Conservation (phyloP, 345 rosid genomes). For the Erodium maritimum region DNA sequence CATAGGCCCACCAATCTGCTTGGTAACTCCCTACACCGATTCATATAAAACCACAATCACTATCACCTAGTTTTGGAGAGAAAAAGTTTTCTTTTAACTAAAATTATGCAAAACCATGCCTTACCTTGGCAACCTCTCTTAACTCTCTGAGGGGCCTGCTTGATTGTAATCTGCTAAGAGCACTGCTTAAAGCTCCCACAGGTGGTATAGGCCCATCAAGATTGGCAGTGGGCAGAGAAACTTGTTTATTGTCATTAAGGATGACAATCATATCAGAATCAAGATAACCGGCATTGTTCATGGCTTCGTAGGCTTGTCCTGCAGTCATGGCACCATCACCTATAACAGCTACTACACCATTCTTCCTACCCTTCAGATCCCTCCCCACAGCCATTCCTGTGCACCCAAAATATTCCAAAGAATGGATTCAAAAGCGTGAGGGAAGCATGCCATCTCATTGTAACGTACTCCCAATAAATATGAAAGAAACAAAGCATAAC, state of each 20-base stretch:
- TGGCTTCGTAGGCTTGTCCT: conserved; percentile 98
- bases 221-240: conserved; percentile 85
- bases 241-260: conserved; percentile 97
- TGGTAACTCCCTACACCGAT: conserved; percentile 64
- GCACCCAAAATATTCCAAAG: conserved; percentile 2
- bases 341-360: conserved; percentile 69
- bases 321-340: conserved; percentile 99
- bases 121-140: conserved; percentile 96
- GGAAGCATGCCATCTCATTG: too few species aligned
- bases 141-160: conserved; percentile 87
- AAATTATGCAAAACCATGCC: too few species aligned
- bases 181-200: conserved; percentile 97
- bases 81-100: too few species aligned
- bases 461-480: too few species aligned
- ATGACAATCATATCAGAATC: conserved; percentile 96
- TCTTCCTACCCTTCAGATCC: conserved; percentile 68
- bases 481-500: too few species aligned
- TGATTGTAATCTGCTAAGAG: conserved; percentile 87
- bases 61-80: too few species aligned
- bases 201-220: conserved; percentile 93
- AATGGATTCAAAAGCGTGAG: too few species aligned
- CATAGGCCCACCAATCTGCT: conserved; percentile 85
- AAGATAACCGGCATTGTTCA: conserved; percentile 95
- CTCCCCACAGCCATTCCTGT: conserved; percentile 96
- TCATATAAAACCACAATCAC: too few species aligned